Evolutionary conservation across 148 eudicot species (phyloP), one percentile per base, ranked within the genome.

Genomic region (Silene conica): DNA sequence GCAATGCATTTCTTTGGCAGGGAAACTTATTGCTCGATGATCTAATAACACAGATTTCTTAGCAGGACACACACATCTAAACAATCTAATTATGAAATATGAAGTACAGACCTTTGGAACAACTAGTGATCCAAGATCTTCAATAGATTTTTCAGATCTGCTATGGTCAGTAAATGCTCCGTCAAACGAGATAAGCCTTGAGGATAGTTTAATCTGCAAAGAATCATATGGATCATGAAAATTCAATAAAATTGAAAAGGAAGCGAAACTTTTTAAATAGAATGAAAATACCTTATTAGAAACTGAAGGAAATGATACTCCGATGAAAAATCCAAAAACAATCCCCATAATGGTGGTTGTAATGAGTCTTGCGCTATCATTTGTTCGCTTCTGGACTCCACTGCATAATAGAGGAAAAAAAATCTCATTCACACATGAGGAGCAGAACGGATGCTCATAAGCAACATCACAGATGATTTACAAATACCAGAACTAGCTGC

Each of bases 281-380:
- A 63, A 22, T 16, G 43, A 38, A 3, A 18, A 41, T 60, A 80
- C 83, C 83, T 76, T 80, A n/a, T 60, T 48, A 72, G 79, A 72
- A 67, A 67, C 63, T 11, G 83, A 76, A 21, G 83, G 83, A 72
- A 80, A 80, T 50, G 83, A 80, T 4, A 72, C 69, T n/a, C 83
- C 83, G 23, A 80, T 52, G 26, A 76, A 80, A 72, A 80, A 80
- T 16, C 83, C 83, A 61, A 80, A 72, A 48, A 80, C 83, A 59
- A 76, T 76, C 8, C 83, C 83, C 68, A 80, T 8, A 50, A 80
- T 76, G 45, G 83, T 80, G 20, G 80, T 76, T 54, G 77, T 80
- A 16, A 80, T 73, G 68, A 80, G 76, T 61, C 70, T 80, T 3
- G 83, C 79, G 55, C 79, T 68, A 13, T 72, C 80, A 76, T 80